Evolutionary conservation across 148 eudicot genomes (phyloP).

Genomic region (Chenopodium suecicum): DNA sequence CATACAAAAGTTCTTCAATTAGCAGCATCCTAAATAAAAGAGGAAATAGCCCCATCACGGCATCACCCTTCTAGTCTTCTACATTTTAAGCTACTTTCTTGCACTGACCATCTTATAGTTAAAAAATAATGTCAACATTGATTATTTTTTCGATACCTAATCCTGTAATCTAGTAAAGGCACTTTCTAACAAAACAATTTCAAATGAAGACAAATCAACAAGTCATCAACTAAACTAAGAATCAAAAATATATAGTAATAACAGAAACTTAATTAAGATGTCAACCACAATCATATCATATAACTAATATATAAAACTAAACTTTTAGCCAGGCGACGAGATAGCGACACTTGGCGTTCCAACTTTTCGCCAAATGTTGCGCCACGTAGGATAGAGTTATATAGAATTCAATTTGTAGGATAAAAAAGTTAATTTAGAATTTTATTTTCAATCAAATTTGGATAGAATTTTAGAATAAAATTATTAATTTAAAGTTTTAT

Average conservation of each 20-base stretch:
- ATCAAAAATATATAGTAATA: background rate
- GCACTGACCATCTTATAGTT: background rate
- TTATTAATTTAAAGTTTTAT: too few species aligned
- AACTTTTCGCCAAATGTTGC: too few species aligned
- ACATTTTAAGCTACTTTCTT: background rate
- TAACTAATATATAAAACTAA: too few species aligned
- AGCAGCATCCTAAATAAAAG: background rate
- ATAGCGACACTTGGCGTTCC: too few species aligned
- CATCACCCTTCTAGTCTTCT: background rate
- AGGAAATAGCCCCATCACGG: background rate
- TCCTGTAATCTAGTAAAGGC: background rate
- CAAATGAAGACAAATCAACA: background rate
- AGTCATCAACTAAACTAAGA: background rate
- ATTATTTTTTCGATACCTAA: background rate
- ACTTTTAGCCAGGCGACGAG: too few species aligned
- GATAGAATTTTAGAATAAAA: too few species aligned
- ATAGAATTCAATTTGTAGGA: too few species aligned
- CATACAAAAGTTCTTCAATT: background rate
- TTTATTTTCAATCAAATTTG: too few species aligned
- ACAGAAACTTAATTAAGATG: background rate
- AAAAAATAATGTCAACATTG: background rate
- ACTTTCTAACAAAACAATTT: background rate
- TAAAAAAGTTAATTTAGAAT: too few species aligned
- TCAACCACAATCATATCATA: too few species aligned
- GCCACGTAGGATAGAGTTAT: too few species aligned